A percentile compares a stretch with the other conserved stretches of the same genome.
phyloP scores from a whole-genome alignment of 2,329 filamentous ascomycete genomes.

The Grosmannia huntii region DNA sequence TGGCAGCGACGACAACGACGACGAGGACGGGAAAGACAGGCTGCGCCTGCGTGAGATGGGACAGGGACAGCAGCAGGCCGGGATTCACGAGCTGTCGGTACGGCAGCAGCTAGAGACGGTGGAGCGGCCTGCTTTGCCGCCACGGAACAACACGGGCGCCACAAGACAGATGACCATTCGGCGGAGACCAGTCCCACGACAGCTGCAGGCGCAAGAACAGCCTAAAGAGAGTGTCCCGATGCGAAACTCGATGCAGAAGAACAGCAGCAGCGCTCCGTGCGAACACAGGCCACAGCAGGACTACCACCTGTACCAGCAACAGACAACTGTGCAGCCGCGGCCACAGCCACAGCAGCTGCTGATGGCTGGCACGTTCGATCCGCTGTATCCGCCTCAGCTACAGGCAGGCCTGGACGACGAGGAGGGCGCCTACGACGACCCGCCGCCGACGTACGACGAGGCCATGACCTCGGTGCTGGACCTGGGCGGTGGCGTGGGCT shows the following conservation, averaged over 20 bases:
- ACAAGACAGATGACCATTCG: neutral
- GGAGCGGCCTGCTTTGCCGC: neutral
- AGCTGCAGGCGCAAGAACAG: neutral
- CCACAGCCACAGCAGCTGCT: slow-evolving; percentile 16
- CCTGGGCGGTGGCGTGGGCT: neutral
- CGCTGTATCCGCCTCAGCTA: slow-evolving; percentile 25
- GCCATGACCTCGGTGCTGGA: slow-evolving; percentile 64
- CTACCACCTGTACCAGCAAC: neutral
- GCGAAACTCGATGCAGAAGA: slow-evolving; percentile 1
- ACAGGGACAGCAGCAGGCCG: neutral
- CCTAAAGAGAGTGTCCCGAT: neutral
- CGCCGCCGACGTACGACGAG: slow-evolving; percentile 92
- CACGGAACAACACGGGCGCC: neutral
- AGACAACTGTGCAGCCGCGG: slow-evolving; percentile 24
- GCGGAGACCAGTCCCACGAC: neutral
- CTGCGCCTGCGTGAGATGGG: neutral
- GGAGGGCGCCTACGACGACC: slow-evolving; percentile 48
- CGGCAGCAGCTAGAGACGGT: neutral
- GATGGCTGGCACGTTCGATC: no score
- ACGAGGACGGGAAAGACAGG: no score
- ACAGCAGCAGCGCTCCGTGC: neutral
- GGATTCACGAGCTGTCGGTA: neutral
- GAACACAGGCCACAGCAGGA: neutral
- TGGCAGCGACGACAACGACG: neutral
- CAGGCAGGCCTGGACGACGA: slow-evolving; percentile 16